Evolutionary conservation across 768 basidiomycete species (phyloP), one percentile per base, ranked within the genome.

Genomic region (Suillus variegatus): DNA sequence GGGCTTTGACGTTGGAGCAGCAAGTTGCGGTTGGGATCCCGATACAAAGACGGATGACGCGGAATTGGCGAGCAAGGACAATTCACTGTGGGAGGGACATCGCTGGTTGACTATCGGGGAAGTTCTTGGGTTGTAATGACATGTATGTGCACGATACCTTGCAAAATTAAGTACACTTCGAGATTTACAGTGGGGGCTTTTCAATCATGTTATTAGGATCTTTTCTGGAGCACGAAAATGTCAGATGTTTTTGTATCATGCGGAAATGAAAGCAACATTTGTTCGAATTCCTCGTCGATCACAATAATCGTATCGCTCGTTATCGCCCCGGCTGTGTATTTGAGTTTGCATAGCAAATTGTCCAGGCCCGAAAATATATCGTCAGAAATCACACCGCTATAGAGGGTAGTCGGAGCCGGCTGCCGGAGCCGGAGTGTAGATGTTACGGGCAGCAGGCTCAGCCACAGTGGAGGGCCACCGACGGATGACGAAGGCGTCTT

Each of bases 31-130:
- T 4, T 73, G 72, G 72, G 61, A 73, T 54, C 44, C 63, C 44
- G 51, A 14, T 57, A 65, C 46, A n/a, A 65, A 70, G 43, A 67
- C 63, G 2, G 63, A 64, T 43, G 47, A 62, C 36, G 56, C 38
- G 25, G 69, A 69, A n/a, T 63, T 41, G 40, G 72, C 72, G 2
- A 67, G 72, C 1, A 65, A 68, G 56, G 68, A 66, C 20, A 73
- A 73, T 63, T 20, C 65, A 61, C 51, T 71, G 22, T 73, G 70
- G 70, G 62, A 62, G 6, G 72, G 71, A 6, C 72, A 73, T 44
- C 52, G 66, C 58, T 73, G 72, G 72, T 54, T 54, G 54, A 71
- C 67, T 25, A 63, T 71, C 12, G 58, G 54, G 52, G 61, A 64
- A 6, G 63, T 64, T n/a, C 63, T 64, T 38, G 35, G 56, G 25